Conservation (phyloP, 441 rosid genomes). For the Pelargonium exstipulatum region DNA sequence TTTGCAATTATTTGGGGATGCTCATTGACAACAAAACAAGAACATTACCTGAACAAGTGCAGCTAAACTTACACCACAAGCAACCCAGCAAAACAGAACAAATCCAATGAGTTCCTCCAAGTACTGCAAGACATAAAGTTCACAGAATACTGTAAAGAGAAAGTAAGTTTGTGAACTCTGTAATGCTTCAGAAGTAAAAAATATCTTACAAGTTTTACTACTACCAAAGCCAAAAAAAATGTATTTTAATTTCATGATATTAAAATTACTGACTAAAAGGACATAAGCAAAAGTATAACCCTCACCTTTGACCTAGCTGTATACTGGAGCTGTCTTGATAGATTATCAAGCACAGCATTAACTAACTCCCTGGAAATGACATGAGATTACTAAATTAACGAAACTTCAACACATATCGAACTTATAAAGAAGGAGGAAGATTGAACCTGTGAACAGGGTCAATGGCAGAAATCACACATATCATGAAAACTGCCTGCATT, state of each 20-base stretch:
- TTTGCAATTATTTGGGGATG: not conserved
- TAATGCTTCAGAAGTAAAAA: slow-evolving; percentile 3
- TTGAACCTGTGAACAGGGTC: slow-evolving; percentile 80
- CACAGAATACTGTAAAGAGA: not conserved
- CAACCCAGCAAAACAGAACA: slow-evolving; percentile 83
- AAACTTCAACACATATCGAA: slow-evolving; percentile 11
- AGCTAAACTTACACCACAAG: slow-evolving; percentile 80
- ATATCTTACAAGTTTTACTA: not conserved
- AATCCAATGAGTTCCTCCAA: slow-evolving; percentile 84
- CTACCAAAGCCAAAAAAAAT: not conserved
- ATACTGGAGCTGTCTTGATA: slow-evolving; percentile 76
- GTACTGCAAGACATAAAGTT: slow-evolving; percentile 54
- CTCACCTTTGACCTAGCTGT: slow-evolving; percentile 72
- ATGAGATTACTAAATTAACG: slow-evolving; percentile 22
- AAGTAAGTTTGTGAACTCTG: slow-evolving; percentile 1
- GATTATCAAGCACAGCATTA: slow-evolving; percentile 56
- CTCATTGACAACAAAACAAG: slow-evolving; percentile 12
- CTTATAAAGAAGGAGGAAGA: slow-evolving; percentile 8
- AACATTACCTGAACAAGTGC: slow-evolving; percentile 81
- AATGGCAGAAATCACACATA: slow-evolving; percentile 75
- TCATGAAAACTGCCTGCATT: slow-evolving; percentile 87
- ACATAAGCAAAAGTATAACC: not conserved
- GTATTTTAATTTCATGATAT: not conserved
- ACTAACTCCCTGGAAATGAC: slow-evolving; percentile 65
- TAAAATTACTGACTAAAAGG: not conserved